Evolutionary conservation across 768 basidiomycete genomes (phyloP), one percentile per base, ranked within the genome.

Genomic region (Rhodotorula diobovata): DNA sequence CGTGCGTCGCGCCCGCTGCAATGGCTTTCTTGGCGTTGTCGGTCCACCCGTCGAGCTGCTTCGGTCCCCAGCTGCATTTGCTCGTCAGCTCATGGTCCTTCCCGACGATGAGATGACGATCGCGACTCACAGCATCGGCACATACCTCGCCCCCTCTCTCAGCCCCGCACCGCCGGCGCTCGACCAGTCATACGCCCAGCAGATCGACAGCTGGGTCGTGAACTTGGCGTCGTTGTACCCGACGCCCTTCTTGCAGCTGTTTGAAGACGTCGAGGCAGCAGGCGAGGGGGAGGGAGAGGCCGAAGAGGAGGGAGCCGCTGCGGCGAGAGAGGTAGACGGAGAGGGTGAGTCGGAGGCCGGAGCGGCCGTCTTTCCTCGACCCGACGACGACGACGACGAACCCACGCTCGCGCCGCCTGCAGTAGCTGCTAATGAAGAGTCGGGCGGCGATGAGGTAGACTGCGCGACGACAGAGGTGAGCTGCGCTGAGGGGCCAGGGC

Each of bases 101-200:
- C n/a, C n/a, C n/a, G n/a, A 32, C 23, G 18, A 41, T 9, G 18
- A n/a, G 28, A 34, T 1, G 0, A 46, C n/a, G 56, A 20, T 7
- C 6, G 20, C 10, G 9, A 45, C 70, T 25, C 50, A 71, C 70
- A 71, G 56, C 70, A 62, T 62, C 32, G 70, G 70, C 1, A 71
- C 34, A 37, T 58, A 71, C 64, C 63, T 67, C 18, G 62, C 70
- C 3, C 70, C 65, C 15, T 66, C 55, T 9, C 11, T 30, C 14
- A 71, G 20, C 18, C 30, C 46, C 6, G 46, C 54, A 3, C 64
- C 65, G 23, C n/a, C 39, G 6, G 61, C 21, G 25, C 56, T 28
- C 1, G 46, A 35, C 70, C 70, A 71, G 35, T 62, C 58, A 48
- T 61, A 66, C 0, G 48, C 65, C 70, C 70, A 71, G 28, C 55